phyloP scores from a whole-genome alignment of 495 filamentous ascomycete genomes.

The Penicillium diatomitis region DNA sequence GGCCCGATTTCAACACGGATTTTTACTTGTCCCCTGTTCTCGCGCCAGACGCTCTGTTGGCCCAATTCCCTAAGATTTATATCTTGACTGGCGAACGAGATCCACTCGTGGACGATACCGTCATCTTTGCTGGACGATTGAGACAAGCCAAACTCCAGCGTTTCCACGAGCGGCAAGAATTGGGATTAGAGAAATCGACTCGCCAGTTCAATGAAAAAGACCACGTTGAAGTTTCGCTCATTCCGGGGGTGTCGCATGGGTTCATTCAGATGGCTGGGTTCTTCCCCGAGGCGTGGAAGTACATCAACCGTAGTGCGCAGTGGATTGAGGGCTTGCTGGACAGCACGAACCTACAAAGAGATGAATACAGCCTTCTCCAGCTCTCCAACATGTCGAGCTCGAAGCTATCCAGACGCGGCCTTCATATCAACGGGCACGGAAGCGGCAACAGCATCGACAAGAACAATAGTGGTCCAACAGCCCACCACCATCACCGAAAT shows the following conservation, averaged over 20 bases:
- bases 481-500: conserved; percentile 31
- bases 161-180: conserved; percentile 51
- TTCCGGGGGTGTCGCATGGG: conserved; percentile 84
- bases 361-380: conserved; percentile 14
- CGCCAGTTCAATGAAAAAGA: conserved; percentile 63
- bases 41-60: conserved; percentile 74
- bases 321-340: conserved; percentile 75
- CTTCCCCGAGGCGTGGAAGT: conserved; percentile 78
- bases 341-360: conserved; percentile 30
- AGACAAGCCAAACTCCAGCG: conserved; percentile 69
- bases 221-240: conserved; percentile 68
- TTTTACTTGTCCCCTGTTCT: conserved; percentile 83
- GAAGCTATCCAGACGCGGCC: not conserved
- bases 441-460: not conserved
- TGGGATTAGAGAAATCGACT: conserved; percentile 46
- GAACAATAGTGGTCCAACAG: not conserved
- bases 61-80: conserved; percentile 81
- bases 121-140: conserved; percentile 85
- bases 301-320: conserved; percentile 60
- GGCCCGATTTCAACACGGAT: conserved; percentile 87
- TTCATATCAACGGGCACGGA: not conserved
- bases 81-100: conserved; percentile 93
- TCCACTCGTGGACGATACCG: conserved; percentile 91
- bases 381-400: not conserved
- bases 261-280: conserved; percentile 83